Conservation (phyloP, 2,329 filamentous ascomycete genomes). For the Geoglossum cookeanum region DNA sequence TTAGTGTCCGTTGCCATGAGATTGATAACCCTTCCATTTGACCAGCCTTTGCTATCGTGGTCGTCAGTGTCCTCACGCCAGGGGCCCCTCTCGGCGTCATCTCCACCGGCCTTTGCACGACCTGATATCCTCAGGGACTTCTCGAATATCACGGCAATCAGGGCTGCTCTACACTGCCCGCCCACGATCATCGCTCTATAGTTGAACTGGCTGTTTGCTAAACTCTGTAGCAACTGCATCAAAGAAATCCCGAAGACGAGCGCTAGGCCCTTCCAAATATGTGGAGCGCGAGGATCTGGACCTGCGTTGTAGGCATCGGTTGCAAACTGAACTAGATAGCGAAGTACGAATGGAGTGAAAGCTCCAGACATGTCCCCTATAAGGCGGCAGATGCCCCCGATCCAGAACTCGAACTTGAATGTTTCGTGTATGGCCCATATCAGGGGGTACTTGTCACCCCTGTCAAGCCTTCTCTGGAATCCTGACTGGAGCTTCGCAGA, state of each 20-base stretch:
- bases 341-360: constrained; percentile 64
- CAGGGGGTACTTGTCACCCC: constrained; percentile 54
- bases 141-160: constrained; percentile 78
- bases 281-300: constrained; percentile 29
- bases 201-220: constrained; percentile 78
- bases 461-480: constrained; percentile 46
- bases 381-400: constrained; percentile 64
- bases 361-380: constrained; percentile 52
- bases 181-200: constrained; percentile 85
- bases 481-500: constrained; percentile 44
- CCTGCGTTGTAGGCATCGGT: constrained; percentile 55
- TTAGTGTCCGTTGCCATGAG: constrained; percentile 93
- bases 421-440: constrained; percentile 71
- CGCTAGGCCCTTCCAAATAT: constrained; percentile 59
- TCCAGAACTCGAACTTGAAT: constrained; percentile 65
- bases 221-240: constrained; percentile 70
- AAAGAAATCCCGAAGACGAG: constrained; percentile 65
- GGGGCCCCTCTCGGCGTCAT: constrained; percentile 15
- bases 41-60: constrained; percentile 55
- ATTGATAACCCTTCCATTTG: constrained; percentile 79
- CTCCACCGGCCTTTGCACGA: constrained; percentile 66
- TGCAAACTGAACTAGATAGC: constrained; percentile 75
- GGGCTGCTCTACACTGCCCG: constrained; percentile 58
- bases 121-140: constrained; percentile 87
- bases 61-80: constrained; percentile 27